phyloP scores from a whole-genome alignment of 345 rosid species.

The Schrenkiella parvula region DNA sequence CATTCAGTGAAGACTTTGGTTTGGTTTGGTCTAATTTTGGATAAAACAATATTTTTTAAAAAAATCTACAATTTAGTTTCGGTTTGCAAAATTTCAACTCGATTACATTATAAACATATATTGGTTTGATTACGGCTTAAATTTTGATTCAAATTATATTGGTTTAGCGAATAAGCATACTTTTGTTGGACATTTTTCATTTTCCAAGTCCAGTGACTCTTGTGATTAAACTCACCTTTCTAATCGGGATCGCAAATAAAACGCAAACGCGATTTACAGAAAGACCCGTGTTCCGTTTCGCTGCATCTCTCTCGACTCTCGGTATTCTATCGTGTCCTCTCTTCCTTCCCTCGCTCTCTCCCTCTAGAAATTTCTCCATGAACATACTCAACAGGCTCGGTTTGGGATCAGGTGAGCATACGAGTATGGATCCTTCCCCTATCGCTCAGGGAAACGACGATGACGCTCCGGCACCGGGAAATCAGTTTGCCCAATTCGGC shows the following conservation, averaged over 20 bases:
- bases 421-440: slow-evolving; percentile 53
- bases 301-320: neutral
- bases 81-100: no score
- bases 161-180: neutral
- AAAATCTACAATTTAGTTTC: no score
- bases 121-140: neutral
- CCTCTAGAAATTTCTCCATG: slow-evolving; percentile 39
- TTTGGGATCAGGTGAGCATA: slow-evolving; percentile 57
- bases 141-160: neutral
- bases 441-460: slow-evolving; percentile 73
- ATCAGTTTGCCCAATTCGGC: slow-evolving; percentile 76
- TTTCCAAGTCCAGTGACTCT: neutral
- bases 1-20: neutral
- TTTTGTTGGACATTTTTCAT: neutral
- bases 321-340: neutral
- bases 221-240: neutral
- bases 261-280: neutral
- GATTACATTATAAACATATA: no score
- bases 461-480: slow-evolving; percentile 69
- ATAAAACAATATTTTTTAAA: no score
- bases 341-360: neutral
- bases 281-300: neutral
- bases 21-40: neutral
- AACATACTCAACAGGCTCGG: slow-evolving; percentile 89
- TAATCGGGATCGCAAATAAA: neutral